Evolutionary conservation across 192 early-diverging fungal genomes (phyloP), one percentile per base, ranked within the genome.

Genomic region (Gaertneriomyces sp.): DNA sequence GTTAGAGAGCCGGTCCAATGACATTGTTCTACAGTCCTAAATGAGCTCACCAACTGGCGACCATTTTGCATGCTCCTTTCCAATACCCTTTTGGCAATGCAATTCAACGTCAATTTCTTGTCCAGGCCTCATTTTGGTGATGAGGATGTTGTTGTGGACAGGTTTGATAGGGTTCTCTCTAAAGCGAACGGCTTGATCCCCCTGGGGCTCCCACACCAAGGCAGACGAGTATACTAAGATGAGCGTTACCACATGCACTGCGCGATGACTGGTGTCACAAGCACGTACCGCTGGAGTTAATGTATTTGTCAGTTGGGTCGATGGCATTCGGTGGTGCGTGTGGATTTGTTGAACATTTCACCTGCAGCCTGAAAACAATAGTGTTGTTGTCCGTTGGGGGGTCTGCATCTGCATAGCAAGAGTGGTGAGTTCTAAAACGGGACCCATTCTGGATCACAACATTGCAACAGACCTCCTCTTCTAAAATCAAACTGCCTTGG

Each of bases 21-120:
- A 33, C 11, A 19, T 1, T 19, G 7, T 7, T 33, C 17, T 58
- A 38, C 38, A 4, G 20, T 7, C 7, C 57, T 25, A 38, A 42
- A 11, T 10, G 16, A 16, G 76, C 68, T 64, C 43, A 83, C 82
- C 83, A 25, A 96, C 95, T 8, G 96, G 96, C 4, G 94, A 96
- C 82, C 89, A 98, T 64, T 98, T 98, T 62, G 95, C 94, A 59
- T 98, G 96, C 65, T 96, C 94, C 73, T 91, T 88, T 41, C 95
- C 96, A 52, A 92, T 80, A 11, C 96, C 95, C 79, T 96, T 97
- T 42, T 85, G 82, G 70, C 90, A 91, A 71, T 97, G 95, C 57
- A 93, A 63, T 68, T 93, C 92, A 59, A 91, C 74, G 43, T 85
- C 78, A 45, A 98, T 88, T 49, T 85, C 74, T 66, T 98, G 93